Percentiles rank a stretch among this genome's conserved stretches.
phyloP scores from a whole-genome alignment of 768 basidiomycete genomes.

The Pisolithus tinctorius region DNA sequence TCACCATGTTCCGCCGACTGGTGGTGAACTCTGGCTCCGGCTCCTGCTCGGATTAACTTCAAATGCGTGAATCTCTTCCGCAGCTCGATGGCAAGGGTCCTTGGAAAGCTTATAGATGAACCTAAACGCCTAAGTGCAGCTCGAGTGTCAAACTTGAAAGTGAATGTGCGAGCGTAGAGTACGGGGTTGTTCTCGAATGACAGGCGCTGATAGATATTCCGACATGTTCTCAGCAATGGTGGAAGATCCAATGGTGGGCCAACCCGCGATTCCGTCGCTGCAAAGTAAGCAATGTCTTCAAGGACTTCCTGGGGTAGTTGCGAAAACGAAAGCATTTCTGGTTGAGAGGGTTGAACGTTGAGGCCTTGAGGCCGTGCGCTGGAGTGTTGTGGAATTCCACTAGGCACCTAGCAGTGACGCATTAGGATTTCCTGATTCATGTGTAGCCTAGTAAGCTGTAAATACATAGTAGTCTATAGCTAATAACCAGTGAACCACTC shows the following conservation, averaged over 20 bases:
- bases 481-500: no score
- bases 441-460: no score
- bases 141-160: slow-evolving; percentile 56
- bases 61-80: slow-evolving; percentile 52
- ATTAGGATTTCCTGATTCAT: no score
- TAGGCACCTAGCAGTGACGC: no score
- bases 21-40: slow-evolving; percentile 10
- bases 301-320: slow-evolving; percentile 70
- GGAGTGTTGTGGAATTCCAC: no score
- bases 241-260: slow-evolving; percentile 58
- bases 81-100: slow-evolving; percentile 54
- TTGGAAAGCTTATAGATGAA: slow-evolving; percentile 31
- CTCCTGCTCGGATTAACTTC: slow-evolving; percentile 45
- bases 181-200: slow-evolving; percentile 51
- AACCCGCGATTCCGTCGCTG: slow-evolving; percentile 42
- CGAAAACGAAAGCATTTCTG: slow-evolving; percentile 28
- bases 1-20: slow-evolving; percentile 19
- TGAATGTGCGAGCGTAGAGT: slow-evolving; percentile 69
- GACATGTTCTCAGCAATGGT: slow-evolving; percentile 49
- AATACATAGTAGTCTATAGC: no score
- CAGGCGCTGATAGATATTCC: slow-evolving; percentile 40
- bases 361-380: no score
- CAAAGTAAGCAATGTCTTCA: slow-evolving; percentile 68
- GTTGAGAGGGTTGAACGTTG: no score
- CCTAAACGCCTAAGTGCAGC: slow-evolving; percentile 47